These are phyloP conservation scores for Zymoseptoria crescenta DNA, from an alignment of 2,329 filamentous ascomycete genomes.

Conservation along the genomic window DNA sequence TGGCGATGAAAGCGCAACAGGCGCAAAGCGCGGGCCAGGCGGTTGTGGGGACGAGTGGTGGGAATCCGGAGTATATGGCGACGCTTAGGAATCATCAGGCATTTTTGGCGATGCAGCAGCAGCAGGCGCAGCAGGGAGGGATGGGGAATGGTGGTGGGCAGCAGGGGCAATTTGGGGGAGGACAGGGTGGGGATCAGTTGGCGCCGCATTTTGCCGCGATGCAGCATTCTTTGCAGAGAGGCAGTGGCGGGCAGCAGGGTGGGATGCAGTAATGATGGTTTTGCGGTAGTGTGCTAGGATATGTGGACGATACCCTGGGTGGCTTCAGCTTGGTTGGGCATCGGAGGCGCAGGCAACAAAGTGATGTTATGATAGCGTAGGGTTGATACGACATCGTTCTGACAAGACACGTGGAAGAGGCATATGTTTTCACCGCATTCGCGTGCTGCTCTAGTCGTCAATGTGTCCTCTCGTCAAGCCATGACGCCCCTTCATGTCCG, in stretches of 20 bases:
- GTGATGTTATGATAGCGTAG: not conserved
- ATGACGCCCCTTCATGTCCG: too few species aligned
- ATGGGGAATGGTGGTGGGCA: not conserved
- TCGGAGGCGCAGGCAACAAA: not conserved
- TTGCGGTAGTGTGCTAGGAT: not conserved
- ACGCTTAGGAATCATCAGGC: slow-evolving; percentile 25
- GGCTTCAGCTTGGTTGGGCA: not conserved
- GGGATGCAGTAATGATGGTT: not conserved
- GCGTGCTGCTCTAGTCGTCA: too few species aligned
- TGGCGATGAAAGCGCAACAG: slow-evolving; percentile 17
- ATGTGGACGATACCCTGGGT: not conserved
- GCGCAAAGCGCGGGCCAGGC: slow-evolving; percentile 15
- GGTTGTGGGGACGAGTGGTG: slow-evolving; percentile 12
- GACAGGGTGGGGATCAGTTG: not conserved
- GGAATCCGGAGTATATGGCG: slow-evolving; percentile 29
- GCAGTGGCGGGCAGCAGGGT: not conserved
- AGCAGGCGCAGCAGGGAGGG: slow-evolving; percentile 5
- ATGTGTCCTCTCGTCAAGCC: too few species aligned
- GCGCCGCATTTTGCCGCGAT: not conserved
- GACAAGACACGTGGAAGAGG: not conserved
- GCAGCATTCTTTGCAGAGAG: not conserved
- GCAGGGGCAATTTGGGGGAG: not conserved
- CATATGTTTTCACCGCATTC: not conserved
- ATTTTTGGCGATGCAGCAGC: slow-evolving; percentile 19
- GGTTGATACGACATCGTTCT: not conserved